A percentile compares a stretch with the other conserved stretches of the same genome.
Evolutionary conservation across 257 asterid species (phyloP).

Genomic region (Solanum sejunctum): DNA sequence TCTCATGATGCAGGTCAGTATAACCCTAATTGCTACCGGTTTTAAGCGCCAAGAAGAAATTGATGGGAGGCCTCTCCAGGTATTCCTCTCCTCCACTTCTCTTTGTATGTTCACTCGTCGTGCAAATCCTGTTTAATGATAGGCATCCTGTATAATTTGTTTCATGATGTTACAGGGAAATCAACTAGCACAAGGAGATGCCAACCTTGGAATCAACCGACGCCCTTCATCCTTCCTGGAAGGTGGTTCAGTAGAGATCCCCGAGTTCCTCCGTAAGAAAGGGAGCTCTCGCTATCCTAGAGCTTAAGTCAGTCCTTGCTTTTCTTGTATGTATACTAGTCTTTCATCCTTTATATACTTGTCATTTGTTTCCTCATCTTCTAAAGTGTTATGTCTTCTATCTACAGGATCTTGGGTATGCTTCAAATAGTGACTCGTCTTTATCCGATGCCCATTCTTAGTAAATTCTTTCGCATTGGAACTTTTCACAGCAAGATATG

Average conservation of each 20-base stretch:
- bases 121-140: neutral
- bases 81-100: slow-evolving; percentile 3
- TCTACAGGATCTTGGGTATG: neutral
- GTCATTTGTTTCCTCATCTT: neutral
- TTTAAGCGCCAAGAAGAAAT: slow-evolving; percentile 84
- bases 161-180: slow-evolving; percentile 33
- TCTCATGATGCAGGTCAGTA: slow-evolving; percentile 49
- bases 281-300: slow-evolving; percentile 83
- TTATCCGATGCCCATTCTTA: neutral
- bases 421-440: neutral
- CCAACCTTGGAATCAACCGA: slow-evolving; percentile 41
- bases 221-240: slow-evolving; percentile 63
- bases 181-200: slow-evolving; percentile 53
- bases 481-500: neutral
- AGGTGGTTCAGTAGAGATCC: slow-evolving; percentile 71
- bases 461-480: neutral
- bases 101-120: neutral
- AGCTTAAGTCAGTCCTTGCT: slow-evolving; percentile 27
- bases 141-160: neutral
- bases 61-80: slow-evolving; percentile 66
- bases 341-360: neutral
- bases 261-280: slow-evolving; percentile 84
- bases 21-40: slow-evolving; percentile 91
- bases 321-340: neutral
- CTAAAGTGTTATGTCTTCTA: neutral